Conservation (phyloP, 306 rosid genomes). For the Urtica urens region DNA sequence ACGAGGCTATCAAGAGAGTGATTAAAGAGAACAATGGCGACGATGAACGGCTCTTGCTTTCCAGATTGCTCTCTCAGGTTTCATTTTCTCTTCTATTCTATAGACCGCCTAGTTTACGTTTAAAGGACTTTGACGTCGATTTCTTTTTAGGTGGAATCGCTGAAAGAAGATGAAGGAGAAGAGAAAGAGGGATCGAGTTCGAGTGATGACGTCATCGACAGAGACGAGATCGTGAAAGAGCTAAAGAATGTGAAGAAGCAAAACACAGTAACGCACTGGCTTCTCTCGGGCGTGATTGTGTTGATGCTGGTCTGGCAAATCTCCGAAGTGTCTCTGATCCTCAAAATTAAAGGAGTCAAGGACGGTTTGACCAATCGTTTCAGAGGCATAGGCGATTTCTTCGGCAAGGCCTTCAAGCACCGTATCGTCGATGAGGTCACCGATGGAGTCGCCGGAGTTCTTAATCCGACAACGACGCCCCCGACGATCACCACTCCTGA, state of each 20-base stretch:
- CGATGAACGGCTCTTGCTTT: conserved; percentile 40
- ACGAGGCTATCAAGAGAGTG: conserved; percentile 43
- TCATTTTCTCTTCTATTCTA: neutral
- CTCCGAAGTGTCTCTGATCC: conserved; percentile 57
- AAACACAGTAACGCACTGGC: conserved; percentile 68
- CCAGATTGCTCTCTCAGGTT: conserved; percentile 57
- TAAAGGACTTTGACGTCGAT: neutral
- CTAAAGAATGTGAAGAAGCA: conserved; percentile 53
- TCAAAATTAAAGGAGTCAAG: conserved; percentile 40
- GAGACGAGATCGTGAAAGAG: conserved; percentile 46
- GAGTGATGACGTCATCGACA: conserved; percentile 11
- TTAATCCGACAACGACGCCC: neutral
- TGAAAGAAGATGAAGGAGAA: conserved; percentile 21
- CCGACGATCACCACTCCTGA: conserved; percentile 15
- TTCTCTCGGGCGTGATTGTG: conserved; percentile 68
- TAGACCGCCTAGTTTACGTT: neutral
- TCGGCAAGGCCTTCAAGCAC: conserved; percentile 25
- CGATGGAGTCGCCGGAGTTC: too few species aligned
- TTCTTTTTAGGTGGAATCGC: conserved; percentile 34
- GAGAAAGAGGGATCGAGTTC: neutral
- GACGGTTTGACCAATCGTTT: conserved; percentile 53
- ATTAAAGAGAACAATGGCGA: conserved; percentile 30
- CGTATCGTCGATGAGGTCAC: neutral
- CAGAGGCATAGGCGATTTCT: conserved; percentile 27
- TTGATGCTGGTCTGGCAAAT: conserved; percentile 69